Evolutionary conservation across 106 monocot species (phyloP).

Genomic region (Dendrobium nobile): DNA sequence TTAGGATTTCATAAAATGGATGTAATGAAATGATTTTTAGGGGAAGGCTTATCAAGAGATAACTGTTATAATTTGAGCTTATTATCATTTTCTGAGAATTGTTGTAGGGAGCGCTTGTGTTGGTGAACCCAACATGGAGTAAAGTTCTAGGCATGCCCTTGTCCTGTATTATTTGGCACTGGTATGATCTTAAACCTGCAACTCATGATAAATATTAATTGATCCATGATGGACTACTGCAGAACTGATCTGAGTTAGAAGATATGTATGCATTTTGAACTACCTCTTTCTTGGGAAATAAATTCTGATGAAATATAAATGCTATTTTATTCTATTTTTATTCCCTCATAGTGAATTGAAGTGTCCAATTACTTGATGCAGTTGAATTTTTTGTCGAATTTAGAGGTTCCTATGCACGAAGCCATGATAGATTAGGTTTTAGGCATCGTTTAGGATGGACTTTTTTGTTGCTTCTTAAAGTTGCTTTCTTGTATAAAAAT

Average conservation of each 20-base stretch:
- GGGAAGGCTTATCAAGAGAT: not conserved
- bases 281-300: not conserved
- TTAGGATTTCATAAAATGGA: not conserved
- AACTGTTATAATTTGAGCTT: constrained; percentile 2
- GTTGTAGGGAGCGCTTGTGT: constrained; percentile 21
- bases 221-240: not conserved
- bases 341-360: not conserved
- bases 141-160: constrained; percentile 9
- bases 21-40: not conserved
- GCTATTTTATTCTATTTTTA: not conserved
- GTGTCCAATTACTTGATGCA: not conserved
- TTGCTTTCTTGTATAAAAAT: too few relatives aligned
- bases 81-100: constrained; percentile 6
- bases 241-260: constrained; percentile 6
- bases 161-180: constrained; percentile 9
- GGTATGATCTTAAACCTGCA: constrained; percentile 19
- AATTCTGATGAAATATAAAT: not conserved
- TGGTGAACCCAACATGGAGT: constrained; percentile 15
- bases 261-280: not conserved
- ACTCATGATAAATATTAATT: not conserved
- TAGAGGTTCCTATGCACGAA: not conserved
- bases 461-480: too few relatives aligned
- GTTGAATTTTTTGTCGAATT: not conserved
- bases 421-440: not conserved
- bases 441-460: too few relatives aligned